Evolutionary conservation across 306 rosid species (phyloP), one percentile per base, ranked within the genome.

Genomic region (Begonia masoniana): DNA sequence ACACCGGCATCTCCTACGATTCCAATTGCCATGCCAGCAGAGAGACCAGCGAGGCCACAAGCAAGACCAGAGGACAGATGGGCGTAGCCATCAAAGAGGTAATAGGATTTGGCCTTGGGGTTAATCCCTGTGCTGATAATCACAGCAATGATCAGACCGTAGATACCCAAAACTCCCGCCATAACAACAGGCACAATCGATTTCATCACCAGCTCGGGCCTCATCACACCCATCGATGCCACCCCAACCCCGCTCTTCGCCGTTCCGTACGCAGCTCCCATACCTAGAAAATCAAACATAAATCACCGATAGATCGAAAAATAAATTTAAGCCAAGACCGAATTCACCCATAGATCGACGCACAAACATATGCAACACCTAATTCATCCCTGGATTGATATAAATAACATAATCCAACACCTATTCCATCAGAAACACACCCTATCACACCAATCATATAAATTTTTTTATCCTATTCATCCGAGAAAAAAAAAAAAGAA

Each of bases 21-120:
- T n/a, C 82, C 82, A 31, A 77, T 77, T 50, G 82, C 82, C 82
- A 77, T 77, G 57, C 82, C 79, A 48, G 82, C 82, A 10, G 82
- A 73, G 42, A 77, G 82, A 10, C 82, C 82, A 31, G 82, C 82
- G 13, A 77, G 82, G 41, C 82, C 82, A 54, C 82, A 77, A 63
- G 82, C 73, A 10, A 73, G 79, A 55, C 82, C 82, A 64, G 82
- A 77, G 21, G 79, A 73, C 24, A 77, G 71, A 70, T 77, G 82
- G 11, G 82, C 82, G 43, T 77, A 77, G 14, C 82, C 82, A 77
- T 77, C 82, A 26, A 77, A 77, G 42, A 77, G 71, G 63, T 77
- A 77, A 61, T 77, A 77, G n/a, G 82, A 63, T 47, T 77, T 77
- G 15, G 82, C 82, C 82, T 77, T 77, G 5, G 82, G 82, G 54